Conservation (phyloP, 495 filamentous ascomycete genomes). For the Thermothielavioides terrestris region DNA sequence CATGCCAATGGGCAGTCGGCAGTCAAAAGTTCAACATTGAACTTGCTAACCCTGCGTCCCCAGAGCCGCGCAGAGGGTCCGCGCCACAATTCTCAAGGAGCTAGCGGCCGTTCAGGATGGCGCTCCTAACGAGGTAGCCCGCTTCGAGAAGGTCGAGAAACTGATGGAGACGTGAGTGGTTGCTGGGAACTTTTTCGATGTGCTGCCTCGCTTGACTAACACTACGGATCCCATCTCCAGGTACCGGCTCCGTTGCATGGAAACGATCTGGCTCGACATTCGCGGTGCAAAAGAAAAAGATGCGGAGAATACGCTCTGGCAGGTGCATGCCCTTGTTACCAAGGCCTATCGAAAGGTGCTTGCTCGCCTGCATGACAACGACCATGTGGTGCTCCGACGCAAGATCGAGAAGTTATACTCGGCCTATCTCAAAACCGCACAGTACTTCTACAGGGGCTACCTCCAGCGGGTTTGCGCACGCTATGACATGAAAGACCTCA, state of each 20-base stretch:
- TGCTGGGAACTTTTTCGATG: slow-evolving; percentile 7
- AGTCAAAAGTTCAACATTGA: not conserved
- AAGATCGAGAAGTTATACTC: slow-evolving; percentile 73
- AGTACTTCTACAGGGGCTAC: slow-evolving; percentile 78
- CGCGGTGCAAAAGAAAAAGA: slow-evolving; percentile 53
- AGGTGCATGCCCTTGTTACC: slow-evolving; percentile 68
- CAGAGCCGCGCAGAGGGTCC: slow-evolving; percentile 22
- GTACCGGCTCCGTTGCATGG: slow-evolving; percentile 60
- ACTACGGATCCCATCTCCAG: slow-evolving; percentile 41
- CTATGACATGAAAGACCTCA: slow-evolving; percentile 65
- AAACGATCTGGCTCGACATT: slow-evolving; percentile 65
- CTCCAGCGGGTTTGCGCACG: slow-evolving; percentile 69
- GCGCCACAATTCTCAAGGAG: slow-evolving; percentile 21
- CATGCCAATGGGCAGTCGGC: not conserved
- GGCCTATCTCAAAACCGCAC: slow-evolving; percentile 74
- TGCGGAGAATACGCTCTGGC: slow-evolving; percentile 69
- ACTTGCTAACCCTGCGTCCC: slow-evolving; percentile 9
- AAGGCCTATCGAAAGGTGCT: slow-evolving; percentile 59
- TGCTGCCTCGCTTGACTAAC: slow-evolving; percentile 22
- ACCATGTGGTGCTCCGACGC: slow-evolving; percentile 63
- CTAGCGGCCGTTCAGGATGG: slow-evolving; percentile 41
- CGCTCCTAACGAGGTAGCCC: slow-evolving; percentile 35
- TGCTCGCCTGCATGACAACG: slow-evolving; percentile 34
- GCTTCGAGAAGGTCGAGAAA: slow-evolving; percentile 50
- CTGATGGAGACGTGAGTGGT: slow-evolving; percentile 49